phyloP scores from a whole-genome alignment of 2,329 filamentous ascomycete genomes.

The Lachnellula subtilissima region DNA sequence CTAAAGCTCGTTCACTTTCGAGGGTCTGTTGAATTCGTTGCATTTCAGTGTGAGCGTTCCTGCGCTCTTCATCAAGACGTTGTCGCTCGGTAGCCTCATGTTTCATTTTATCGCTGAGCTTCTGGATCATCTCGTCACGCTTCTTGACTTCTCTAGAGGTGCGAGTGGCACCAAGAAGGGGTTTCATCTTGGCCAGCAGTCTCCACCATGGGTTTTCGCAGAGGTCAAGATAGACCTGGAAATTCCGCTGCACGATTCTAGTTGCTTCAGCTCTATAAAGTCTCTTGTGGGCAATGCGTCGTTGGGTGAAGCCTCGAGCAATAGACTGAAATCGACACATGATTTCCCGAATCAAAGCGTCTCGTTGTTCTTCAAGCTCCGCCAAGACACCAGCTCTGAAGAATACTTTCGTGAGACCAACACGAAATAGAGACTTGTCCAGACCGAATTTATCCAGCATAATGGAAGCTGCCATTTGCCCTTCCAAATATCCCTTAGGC shows the following conservation, averaged over 20 bases:
- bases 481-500: slow-evolving; percentile 86
- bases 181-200: slow-evolving; percentile 90
- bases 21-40: slow-evolving; percentile 87
- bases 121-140: slow-evolving; percentile 86
- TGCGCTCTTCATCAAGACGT: slow-evolving; percentile 83
- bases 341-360: slow-evolving; percentile 87
- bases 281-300: slow-evolving; percentile 84
- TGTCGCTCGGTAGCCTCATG: slow-evolving; percentile 69
- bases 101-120: slow-evolving; percentile 78
- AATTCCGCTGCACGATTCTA: slow-evolving; percentile 89
- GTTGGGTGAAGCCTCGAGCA: slow-evolving; percentile 82
- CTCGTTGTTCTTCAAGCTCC: slow-evolving; percentile 92
- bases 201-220: slow-evolving; percentile 97
- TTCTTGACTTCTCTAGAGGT: slow-evolving; percentile 93
- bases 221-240: slow-evolving; percentile 84
- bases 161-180: slow-evolving; percentile 83
- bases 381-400: slow-evolving; percentile 94
- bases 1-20: slow-evolving; percentile 92
- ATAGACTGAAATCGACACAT: slow-evolving; percentile 91
- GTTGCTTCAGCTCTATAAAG: slow-evolving; percentile 93
- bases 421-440: slow-evolving; percentile 81
- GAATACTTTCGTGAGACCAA: slow-evolving; percentile 95
- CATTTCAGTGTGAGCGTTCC: slow-evolving; percentile 81
- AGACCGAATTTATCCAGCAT: slow-evolving; percentile 88
- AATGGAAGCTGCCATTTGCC: slow-evolving; percentile 75